Evolutionary conservation across 2,329 filamentous ascomycete genomes (phyloP), one percentile per base, ranked within the genome.

Genomic region (Xenoacremonium recifei): DNA sequence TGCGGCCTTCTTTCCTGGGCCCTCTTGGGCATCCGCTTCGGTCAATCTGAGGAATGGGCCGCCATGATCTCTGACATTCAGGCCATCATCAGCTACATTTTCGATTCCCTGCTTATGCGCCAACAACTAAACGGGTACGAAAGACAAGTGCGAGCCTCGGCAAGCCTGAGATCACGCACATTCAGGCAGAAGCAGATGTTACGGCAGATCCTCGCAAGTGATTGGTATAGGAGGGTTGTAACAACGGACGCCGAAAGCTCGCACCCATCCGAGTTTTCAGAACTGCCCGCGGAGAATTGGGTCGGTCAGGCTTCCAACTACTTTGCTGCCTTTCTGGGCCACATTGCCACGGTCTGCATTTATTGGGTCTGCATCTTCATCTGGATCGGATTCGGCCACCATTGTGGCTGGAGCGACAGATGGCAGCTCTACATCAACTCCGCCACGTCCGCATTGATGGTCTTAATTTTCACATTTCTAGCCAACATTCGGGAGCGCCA

Each of bases 361-460:
- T 67, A 63, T 58, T 66, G 62, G 63, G 47, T 53, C 7, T 59
- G 63, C 32, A 65, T 68, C 39, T 33, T 59, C 35, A 49, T 60
- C 21, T 68, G 65, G 65, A 43, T 64, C 9, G 58, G 51, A 21
- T 58, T 61, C 13, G 66, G 65, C 2, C 46, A 54, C 3, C 49
- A 48, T 10, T 49, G 54, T 21, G 20, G 51, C 21, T 69, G 56
- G 43, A 59, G 54, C 31, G 53, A 67, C 47, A 55, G 54, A 6
- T 69, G 66, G 66, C 66, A 68, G 53, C 56, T 69, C 11, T 64
- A 68, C 48, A 64, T 70, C 54, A 70, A 72, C 58, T 68, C 70
- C 3, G 66, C 68, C 7, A 70, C 68, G 0, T 68, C 71, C 5
- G 53, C 50, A 2, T 37, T 53, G 0, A 61, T 70, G 17, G 54